These are phyloP conservation scores for Saccharomycopsis lassenensis DNA, from an alignment of 805 yeast species.

Conservation along the genomic window DNA sequence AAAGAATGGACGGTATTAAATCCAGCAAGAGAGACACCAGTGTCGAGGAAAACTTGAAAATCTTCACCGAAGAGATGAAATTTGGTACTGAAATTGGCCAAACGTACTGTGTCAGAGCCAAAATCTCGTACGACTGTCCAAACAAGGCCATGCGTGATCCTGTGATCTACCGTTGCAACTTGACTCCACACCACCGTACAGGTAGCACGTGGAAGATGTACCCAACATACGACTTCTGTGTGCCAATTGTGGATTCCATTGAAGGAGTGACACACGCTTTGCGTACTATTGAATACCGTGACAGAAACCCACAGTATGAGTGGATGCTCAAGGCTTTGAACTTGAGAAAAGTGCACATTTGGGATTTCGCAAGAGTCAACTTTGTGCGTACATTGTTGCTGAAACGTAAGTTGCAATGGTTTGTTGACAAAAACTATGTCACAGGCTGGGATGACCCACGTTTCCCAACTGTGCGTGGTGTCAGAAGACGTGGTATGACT, in stretches of 20 bases:
- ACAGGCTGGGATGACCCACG: constrained; percentile 98
- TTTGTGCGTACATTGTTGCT: constrained; percentile 91
- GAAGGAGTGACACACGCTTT: constrained; percentile 98
- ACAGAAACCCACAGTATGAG: constrained; percentile 95
- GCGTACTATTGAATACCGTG: constrained; percentile 97
- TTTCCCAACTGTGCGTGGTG: constrained; percentile 99
- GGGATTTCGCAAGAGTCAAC: constrained; percentile 98
- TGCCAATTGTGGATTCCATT: constrained; percentile 86
- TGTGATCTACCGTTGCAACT: constrained; percentile 92
- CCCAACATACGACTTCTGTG: constrained; percentile 99
- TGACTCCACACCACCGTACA: constrained; percentile 97
- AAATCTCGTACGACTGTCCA: constrained; percentile 80
- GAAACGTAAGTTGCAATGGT: constrained; percentile 98
- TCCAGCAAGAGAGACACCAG: constrained; percentile 86
- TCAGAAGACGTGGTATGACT: constrained; percentile 99
- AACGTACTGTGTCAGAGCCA: constrained; percentile 91
- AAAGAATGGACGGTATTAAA: constrained; percentile 95
- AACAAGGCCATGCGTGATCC: constrained; percentile 98
- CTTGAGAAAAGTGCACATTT: constrained; percentile 86
- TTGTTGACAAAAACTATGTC: constrained; percentile 85
- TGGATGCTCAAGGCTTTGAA: constrained; percentile 82
- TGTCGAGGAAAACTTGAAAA: constrained; percentile 80
- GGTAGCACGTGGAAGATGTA: constrained; percentile 90
- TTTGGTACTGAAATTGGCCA: constrained; percentile 89
- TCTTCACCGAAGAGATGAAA: constrained; percentile 87